A percentile compares a stretch with the other conserved stretches of the same genome.
Evolutionary conservation across 1,284 basidiomycete genomes (phyloP).

Genomic region (Heterobasidion parviporum): DNA sequence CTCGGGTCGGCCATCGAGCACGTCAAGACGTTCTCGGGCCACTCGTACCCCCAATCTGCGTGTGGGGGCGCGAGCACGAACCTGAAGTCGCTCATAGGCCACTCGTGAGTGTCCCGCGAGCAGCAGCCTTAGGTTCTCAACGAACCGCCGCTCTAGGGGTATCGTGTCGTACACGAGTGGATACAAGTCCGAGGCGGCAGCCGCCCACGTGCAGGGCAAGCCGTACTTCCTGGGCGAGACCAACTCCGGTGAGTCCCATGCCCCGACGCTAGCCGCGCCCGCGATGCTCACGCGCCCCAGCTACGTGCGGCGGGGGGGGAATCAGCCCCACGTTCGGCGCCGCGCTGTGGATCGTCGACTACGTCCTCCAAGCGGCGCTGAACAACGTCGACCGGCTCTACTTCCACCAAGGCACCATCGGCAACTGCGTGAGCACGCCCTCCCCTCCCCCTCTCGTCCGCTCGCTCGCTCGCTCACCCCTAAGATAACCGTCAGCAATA

Average conservation of each 20-base stretch:
- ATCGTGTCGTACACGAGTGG: constrained; percentile 30
- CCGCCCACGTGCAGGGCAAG: constrained; percentile 27
- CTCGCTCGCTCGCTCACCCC: not conserved
- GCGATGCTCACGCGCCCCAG: constrained; percentile 10
- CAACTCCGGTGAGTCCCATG: constrained; percentile 27
- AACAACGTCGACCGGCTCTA: constrained; percentile 32
- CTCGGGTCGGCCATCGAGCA: constrained; percentile 25
- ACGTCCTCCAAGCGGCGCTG: constrained; percentile 32
- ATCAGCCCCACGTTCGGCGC: constrained; percentile 37
- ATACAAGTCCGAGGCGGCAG: constrained; percentile 28
- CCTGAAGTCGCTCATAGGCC: constrained; percentile 30
- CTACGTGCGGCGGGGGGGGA: constrained; percentile 36
- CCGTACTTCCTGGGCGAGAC: constrained; percentile 36
- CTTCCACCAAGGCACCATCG: constrained; percentile 38
- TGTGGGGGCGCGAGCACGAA: constrained; percentile 33
- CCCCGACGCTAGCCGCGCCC: not conserved
- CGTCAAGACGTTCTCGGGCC: constrained; percentile 30
- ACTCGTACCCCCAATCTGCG: constrained; percentile 37
- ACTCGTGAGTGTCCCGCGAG: constrained; percentile 24
- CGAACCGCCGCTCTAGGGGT: constrained; percentile 14
- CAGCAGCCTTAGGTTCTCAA: not conserved
- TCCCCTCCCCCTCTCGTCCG: not conserved
- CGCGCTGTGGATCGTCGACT: constrained; percentile 37
- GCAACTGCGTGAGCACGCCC: constrained; percentile 26
- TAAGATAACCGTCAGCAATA: too few relatives aligned